A percentile compares a stretch with the other conserved stretches of the same genome.
These are phyloP conservation scores for Umbellularia californica DNA, from an alignment of 164 flowering plant genomes.

Conservation along the genomic window DNA sequence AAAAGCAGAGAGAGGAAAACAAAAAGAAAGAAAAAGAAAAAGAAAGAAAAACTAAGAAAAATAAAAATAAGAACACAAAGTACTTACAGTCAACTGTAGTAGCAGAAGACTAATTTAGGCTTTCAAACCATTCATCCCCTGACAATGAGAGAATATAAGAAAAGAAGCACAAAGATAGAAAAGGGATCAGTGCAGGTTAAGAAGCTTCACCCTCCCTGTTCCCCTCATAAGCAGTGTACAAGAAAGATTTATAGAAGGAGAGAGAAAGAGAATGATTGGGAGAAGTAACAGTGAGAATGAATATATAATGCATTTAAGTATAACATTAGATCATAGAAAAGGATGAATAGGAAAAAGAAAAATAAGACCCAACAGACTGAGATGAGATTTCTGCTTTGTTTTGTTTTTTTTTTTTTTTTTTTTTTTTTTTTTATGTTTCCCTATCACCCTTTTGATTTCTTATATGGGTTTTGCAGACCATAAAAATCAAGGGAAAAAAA, in stretches of 20 bases:
- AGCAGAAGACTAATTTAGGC: slow-evolving; percentile 31
- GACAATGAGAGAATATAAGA: slow-evolving; percentile 32
- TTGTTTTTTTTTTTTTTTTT: neutral
- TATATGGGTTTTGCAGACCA: neutral
- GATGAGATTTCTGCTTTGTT: slow-evolving; percentile 6
- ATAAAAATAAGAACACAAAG: slow-evolving; percentile 6
- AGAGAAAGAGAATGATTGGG: slow-evolving; percentile 8
- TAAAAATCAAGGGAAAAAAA: slow-evolving; percentile 3
- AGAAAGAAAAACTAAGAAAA: neutral
- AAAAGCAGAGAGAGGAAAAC: neutral
- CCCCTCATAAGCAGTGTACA: neutral
- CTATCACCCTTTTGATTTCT: neutral
- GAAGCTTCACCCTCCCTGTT: slow-evolving; percentile 1
- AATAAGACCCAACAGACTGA: slow-evolving; percentile 3
- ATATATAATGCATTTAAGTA: slow-evolving; percentile 7
- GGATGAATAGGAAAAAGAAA: neutral
- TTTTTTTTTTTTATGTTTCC: neutral
- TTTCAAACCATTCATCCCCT: slow-evolving; percentile 54
- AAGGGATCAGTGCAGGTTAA: slow-evolving; percentile 13
- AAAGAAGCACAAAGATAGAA: neutral
- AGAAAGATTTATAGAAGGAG: neutral
- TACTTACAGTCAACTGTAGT: slow-evolving; percentile 31
- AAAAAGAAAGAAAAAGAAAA: neutral
- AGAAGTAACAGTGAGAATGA: slow-evolving; percentile 1
- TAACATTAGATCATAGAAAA: no score